Evolutionary conservation across 129 eudicot species (phyloP), one percentile per base, ranked within the genome.

Genomic region (Lonicera japonica): DNA sequence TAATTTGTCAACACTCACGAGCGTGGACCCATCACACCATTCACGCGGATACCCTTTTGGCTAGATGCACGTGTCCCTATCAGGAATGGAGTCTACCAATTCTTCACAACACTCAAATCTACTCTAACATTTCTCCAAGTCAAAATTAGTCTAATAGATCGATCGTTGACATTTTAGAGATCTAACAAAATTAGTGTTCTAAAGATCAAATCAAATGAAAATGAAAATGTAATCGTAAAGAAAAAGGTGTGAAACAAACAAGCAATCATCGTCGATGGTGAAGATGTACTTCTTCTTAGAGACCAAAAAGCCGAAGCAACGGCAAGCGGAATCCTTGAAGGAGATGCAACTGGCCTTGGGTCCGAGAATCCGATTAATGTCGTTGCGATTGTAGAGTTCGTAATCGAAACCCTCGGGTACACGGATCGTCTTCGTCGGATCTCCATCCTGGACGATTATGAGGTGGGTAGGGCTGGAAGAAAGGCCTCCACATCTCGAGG

Each of bases 231-330:
- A 29, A 11, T 14, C n/a, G 0, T 5, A 64, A n/a, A 5, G 3
- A 39, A 9, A 11, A 21, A 29, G 36, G n/a, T n/a, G 16, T n/a
- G n/a, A 1, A 25, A 70, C 94, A 79, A 61, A 85, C 94, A 85
- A 85, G 86, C 94, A 85, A 61, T 85, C 94, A 54, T 85, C 94
- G n/a, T 85, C 94, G 70, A 85, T 85, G 83, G 94, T 85, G 77
- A 21, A 85, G 75, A 85, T 85, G 57, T 85, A 85, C 79, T 84
- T 84, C 80, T 80, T 84, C 77, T 77, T 82, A 50, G 94, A 85
- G 65, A 85, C 86, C 69, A 85, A 64, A 38, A 78, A 81, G 8
- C 88, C 94, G 36, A 85, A 85, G 85, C 88, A 81, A 23, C 94
- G 83, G 57, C 94, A 85, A 36, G 94, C 94, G 38, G 94, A 85